phyloP scores from a whole-genome alignment of 345 rosid genomes.

The Boechera retrofracta region DNA sequence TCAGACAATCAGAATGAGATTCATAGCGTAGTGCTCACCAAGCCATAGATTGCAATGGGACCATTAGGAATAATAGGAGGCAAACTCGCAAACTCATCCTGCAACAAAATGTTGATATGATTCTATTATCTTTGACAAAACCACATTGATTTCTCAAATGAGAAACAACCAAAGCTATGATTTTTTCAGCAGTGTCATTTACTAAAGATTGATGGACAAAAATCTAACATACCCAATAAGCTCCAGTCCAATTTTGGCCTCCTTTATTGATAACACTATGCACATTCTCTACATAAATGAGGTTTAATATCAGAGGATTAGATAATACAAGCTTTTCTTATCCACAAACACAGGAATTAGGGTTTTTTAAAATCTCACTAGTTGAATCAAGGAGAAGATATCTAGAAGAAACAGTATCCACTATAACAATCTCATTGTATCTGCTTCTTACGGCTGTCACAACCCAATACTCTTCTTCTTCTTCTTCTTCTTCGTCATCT shows the following conservation, averaged over 20 bases:
- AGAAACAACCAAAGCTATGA: neutral
- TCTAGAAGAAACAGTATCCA: constrained; percentile 65
- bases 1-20: neutral
- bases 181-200: neutral
- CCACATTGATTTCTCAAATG: neutral
- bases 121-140: neutral
- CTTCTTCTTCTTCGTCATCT: neutral
- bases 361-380: constrained; percentile 40
- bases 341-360: neutral
- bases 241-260: constrained; percentile 69
- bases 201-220: neutral
- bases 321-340: neutral
- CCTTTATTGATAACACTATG: constrained; percentile 77
- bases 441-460: constrained; percentile 59
- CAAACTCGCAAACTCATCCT: constrained; percentile 83
- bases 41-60: constrained; percentile 78
- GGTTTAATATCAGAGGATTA: constrained; percentile 19
- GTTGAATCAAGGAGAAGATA: constrained; percentile 85
- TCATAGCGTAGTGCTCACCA: constrained; percentile 51
- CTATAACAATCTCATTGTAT: constrained; percentile 75
- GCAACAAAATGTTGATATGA: constrained; percentile 36
- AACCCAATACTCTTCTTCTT: constrained; percentile 61
- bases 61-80: constrained; percentile 76
- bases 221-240: constrained; percentile 71
- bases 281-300: constrained; percentile 59